Evolutionary conservation across 2,329 filamentous ascomycete species (phyloP), one percentile per base, ranked within the genome.

Genomic region (Cladophialophora chaetospira): DNA sequence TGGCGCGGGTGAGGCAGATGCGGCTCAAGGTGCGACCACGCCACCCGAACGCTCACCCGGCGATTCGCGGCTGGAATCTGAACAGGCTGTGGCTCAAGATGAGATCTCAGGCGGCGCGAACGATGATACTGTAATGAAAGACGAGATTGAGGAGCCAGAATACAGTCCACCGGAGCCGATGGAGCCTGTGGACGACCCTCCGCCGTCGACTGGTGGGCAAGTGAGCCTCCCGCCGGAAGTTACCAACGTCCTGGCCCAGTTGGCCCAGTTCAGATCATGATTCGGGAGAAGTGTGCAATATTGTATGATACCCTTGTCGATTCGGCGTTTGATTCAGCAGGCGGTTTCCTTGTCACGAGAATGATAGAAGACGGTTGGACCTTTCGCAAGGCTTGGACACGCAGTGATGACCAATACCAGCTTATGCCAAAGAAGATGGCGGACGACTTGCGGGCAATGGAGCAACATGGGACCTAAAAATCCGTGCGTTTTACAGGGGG

Each of bases 321-420:
- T 28, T 43, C 33, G 49, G 47, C 49, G 26, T 46, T 57, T 51
- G 53, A 53, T 46, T 48, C 40, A 46, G 38, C 50, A 28, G 26
- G 23, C 31, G 42, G 5, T 31, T 54, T 19, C 28, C 51, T 48
- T 55, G 25, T 58, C 53, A 58, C 40, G 45, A 57, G 50, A 45
- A 49, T 13, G 29, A 57, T 62, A 59, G 53, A 59, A 51, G 23
- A 49, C 25, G 23, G 29, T 51, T 62, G 53, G 56, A 57, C 60
- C 56, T 55, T 60, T 55, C 56, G 49, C 60, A 49, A 56, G 57
- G 53, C 46, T 57, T 55, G 51, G 53, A 52, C 44, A 62, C 29
- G 53, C 60, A 56, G 51, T 50, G 53, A 55, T 55, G 60, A 62
- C 36, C 36, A 21, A 60, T 17, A 54, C 53, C 46, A 51, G 46